A percentile compares a stretch with the other conserved stretches of the same genome.
Evolutionary conservation across 2,329 filamentous ascomycete species (phyloP).

Genomic region (Stagonosporopsis cucurbitacearum): DNA sequence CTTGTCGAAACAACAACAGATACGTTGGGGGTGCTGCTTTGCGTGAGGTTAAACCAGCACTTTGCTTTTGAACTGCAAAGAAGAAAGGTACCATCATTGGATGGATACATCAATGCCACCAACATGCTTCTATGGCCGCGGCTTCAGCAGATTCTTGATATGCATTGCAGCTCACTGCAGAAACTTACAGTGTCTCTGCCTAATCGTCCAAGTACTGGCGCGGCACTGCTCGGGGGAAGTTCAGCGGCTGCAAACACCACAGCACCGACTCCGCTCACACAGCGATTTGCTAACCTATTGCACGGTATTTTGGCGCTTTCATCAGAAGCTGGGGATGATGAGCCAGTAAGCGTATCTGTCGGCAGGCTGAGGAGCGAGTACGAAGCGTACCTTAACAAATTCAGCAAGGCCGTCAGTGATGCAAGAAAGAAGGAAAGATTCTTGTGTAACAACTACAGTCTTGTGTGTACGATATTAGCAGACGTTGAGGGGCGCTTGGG

Average conservation of each 20-base stretch:
- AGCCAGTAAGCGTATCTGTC: constrained; percentile 85
- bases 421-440: constrained; percentile 84
- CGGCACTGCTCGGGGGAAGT: constrained; percentile 46
- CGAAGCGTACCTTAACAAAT: constrained; percentile 79
- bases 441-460: constrained; percentile 92
- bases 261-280: constrained; percentile 89
- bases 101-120: constrained; percentile 91
- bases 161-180: constrained; percentile 86
- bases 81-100: constrained; percentile 85
- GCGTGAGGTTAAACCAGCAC: constrained; percentile 90
- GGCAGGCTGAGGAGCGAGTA: constrained; percentile 79
- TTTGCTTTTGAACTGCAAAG: constrained; percentile 93
- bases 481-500: constrained; percentile 75
- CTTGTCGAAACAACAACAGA: constrained; percentile 81
- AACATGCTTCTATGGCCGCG: constrained; percentile 97
- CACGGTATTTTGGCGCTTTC: constrained; percentile 84
- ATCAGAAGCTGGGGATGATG: constrained; percentile 90
- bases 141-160: constrained; percentile 91
- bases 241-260: constrained; percentile 65
- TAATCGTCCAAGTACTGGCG: constrained; percentile 41
- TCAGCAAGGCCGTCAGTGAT: constrained; percentile 78
- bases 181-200: constrained; percentile 57
- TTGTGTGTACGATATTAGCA: constrained; percentile 87
- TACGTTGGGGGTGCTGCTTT: constrained; percentile 85
- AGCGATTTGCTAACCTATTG: constrained; percentile 92